Evolutionary conservation across 768 basidiomycete genomes (phyloP).

Genomic region (Suillus brevipes): DNA sequence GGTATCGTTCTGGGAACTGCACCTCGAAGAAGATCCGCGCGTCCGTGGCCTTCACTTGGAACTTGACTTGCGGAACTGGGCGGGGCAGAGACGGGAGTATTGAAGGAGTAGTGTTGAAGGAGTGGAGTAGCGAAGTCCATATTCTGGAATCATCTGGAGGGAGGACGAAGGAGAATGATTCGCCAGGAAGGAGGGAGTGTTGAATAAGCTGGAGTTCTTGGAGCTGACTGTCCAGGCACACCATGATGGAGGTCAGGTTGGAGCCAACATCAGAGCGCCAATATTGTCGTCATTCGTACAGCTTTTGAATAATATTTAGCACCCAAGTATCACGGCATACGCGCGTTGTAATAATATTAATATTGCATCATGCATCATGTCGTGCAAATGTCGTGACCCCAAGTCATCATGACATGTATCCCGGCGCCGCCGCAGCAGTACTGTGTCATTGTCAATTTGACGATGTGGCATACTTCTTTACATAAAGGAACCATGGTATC

Average conservation of each 20-base stretch:
- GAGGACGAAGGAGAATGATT: conserved; percentile 44
- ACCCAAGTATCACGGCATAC: no score
- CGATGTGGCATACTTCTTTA: no score
- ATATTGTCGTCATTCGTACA: no score
- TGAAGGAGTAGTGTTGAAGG: conserved; percentile 1
- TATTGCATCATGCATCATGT: no score
- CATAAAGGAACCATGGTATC: no score
- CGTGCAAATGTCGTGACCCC: no score
- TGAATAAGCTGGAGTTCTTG: conserved; percentile 61
- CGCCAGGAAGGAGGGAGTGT: conserved; percentile 63
- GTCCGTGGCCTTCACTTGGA: conserved; percentile 36
- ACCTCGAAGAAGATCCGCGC: conserved; percentile 40
- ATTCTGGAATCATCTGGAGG: neutral
- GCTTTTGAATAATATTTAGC: no score
- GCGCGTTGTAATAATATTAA: no score
- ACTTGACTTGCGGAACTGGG: conserved; percentile 24
- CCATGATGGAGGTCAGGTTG: neutral
- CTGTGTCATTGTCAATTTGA: no score
- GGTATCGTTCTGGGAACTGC: conserved; percentile 25
- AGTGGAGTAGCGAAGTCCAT: neutral
- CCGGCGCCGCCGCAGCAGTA: no score
- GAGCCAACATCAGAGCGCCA: neutral
- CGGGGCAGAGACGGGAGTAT: conserved; percentile 13
- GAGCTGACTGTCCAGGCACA: conserved; percentile 24
- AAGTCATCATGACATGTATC: no score